These are phyloP conservation scores for Hysterium pulicare DNA, from an alignment of 2,329 filamentous ascomycete species.

Conservation along the genomic window DNA sequence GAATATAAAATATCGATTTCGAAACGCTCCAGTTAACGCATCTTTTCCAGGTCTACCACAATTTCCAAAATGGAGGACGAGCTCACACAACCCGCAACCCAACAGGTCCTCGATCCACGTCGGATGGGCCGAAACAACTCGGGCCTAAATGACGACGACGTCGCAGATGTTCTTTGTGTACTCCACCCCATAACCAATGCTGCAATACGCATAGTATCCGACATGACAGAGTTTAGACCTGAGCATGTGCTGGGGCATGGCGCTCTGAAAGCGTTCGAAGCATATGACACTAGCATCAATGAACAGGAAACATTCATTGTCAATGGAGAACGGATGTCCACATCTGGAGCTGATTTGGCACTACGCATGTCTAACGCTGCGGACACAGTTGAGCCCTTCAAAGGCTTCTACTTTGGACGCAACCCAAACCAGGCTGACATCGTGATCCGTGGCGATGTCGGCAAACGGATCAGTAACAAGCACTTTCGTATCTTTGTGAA, in stretches of 20 bases:
- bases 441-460: constrained; percentile 59
- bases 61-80: constrained; percentile 29
- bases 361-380: constrained; percentile 80
- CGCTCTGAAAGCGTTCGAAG: constrained; percentile 26
- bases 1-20: background rate
- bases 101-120: constrained; percentile 76
- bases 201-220: constrained; percentile 67
- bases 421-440: constrained; percentile 70
- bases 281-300: constrained; percentile 30
- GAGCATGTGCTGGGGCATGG: constrained; percentile 59
- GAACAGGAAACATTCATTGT: constrained; percentile 49
- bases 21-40: background rate
- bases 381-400: constrained; percentile 60
- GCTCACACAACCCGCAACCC: constrained; percentile 64
- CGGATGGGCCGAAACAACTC: constrained; percentile 77
- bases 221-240: constrained; percentile 50
- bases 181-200: constrained; percentile 73
- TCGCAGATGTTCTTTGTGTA: constrained; percentile 85
- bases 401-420: constrained; percentile 85
- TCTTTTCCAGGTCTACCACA: background rate
- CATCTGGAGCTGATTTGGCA: constrained; percentile 60
- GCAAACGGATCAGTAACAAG: constrained; percentile 81
- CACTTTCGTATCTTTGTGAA: constrained; percentile 95
- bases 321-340: constrained; percentile 34
- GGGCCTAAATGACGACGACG: constrained; percentile 75